Percentiles rank a stretch among this genome's conserved stretches.
These are phyloP conservation scores for Toxoplasma gondii DNA, from an alignment of 169 alveolate species.

Conservation along the genomic window DNA sequence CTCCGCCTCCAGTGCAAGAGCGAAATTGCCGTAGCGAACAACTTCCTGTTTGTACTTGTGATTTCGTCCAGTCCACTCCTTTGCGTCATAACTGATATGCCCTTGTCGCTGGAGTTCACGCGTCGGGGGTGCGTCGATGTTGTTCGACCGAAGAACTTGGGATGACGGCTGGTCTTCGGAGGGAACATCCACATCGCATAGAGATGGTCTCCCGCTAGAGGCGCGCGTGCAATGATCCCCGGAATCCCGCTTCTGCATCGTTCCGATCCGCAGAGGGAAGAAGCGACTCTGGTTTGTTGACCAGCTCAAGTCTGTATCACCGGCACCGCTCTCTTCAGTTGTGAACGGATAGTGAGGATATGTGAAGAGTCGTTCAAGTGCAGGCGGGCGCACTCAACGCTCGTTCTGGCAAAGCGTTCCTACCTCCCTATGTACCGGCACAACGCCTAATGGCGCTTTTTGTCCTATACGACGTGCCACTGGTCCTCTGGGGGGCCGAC, in stretches of 20 bases:
- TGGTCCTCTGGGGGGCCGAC: too few relatives aligned
- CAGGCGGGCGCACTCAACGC: too few relatives aligned
- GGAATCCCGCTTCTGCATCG: background rate
- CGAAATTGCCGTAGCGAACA: background rate
- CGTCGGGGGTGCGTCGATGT: background rate
- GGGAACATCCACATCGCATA: background rate
- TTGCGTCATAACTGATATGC: background rate
- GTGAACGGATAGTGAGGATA: too few relatives aligned
- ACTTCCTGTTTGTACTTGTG: slow-evolving; percentile 21
- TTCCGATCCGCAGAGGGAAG: background rate
- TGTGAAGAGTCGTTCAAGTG: too few relatives aligned
- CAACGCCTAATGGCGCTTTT: too few relatives aligned
- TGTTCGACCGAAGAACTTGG: background rate
- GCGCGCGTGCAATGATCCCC: background rate
- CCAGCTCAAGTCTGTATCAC: too few relatives aligned
- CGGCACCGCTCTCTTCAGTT: too few relatives aligned
- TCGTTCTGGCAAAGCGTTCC: too few relatives aligned
- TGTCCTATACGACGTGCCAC: too few relatives aligned
- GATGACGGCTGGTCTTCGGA: background rate
- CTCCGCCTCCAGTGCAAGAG: background rate
- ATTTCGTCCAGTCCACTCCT: background rate
- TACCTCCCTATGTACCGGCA: too few relatives aligned
- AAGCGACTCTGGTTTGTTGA: too few relatives aligned
- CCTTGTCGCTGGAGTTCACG: background rate
- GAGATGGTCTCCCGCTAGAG: background rate